Evolutionary conservation across 2,329 filamentous ascomycete species (phyloP).

Genomic region (Colletotrichum eleusines): DNA sequence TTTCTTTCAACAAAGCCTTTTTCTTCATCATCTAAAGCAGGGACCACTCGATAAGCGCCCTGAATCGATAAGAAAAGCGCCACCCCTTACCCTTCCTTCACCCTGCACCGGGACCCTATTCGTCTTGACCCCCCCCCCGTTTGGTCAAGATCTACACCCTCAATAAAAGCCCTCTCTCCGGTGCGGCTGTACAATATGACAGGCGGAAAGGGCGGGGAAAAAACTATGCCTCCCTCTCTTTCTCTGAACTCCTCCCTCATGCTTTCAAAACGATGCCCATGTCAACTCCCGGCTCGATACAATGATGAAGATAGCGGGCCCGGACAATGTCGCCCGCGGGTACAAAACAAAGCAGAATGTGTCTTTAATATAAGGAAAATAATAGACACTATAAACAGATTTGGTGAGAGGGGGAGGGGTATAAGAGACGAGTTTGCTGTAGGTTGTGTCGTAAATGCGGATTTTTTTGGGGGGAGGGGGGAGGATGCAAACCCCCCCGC

Average conservation of each 20-base stretch:
- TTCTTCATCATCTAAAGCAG: neutral
- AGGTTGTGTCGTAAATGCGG: constrained; percentile 28
- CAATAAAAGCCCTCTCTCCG: constrained; percentile 1
- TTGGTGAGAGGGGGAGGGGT: constrained; percentile 5
- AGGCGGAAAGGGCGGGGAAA: constrained; percentile 30
- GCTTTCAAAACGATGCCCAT: neutral
- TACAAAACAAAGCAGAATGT: neutral
- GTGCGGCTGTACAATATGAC: constrained; percentile 15
- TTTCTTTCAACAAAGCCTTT: no score
- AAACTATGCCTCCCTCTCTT: constrained; percentile 9
- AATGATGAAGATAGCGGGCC: neutral
- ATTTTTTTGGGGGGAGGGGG: no score
- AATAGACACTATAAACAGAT: constrained; percentile 38
- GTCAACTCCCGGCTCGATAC: constrained; percentile 21
- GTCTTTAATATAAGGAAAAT: neutral
- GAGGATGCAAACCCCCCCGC: no score
- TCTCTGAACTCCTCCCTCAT: neutral
- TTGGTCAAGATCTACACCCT: constrained; percentile 26
- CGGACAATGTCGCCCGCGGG: constrained; percentile 14
- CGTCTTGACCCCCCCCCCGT: neutral
- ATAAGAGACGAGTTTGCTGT: constrained; percentile 28
- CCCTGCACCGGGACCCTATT: constrained; percentile 8
- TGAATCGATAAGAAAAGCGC: constrained; percentile 12
- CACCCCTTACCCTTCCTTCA: no score
- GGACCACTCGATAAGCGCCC: constrained; percentile 1